Base-by-base conservation (phyloP, 352 stramenopile species). In the Globisporangium camurandrum region DNA sequence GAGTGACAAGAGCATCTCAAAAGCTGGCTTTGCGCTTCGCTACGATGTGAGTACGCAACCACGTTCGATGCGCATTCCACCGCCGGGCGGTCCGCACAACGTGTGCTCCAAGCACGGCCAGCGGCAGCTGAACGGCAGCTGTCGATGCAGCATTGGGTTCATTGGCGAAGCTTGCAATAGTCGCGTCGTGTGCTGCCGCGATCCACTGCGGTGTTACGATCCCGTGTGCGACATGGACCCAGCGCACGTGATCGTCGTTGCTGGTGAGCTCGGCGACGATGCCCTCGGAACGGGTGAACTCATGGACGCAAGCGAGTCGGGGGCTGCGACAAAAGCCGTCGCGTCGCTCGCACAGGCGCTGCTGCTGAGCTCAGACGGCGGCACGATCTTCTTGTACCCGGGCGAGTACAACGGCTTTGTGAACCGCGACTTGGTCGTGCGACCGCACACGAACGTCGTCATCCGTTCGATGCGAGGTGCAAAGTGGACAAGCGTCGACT, bases 91-190 rank as follows among this genome's bases (percentile, higher is more conserved):
- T 0, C 49, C 3, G 10, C 39, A n/a, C 3, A 38, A 39, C 9
- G 38, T 59, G 6, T 88, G 77, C 26, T 74, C 62, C 0, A 57
- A 66, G 14, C 77, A 68, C 22, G 77, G 77, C 0, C 48, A 60
- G 3, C 46, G 38, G 20, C 61, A 57, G 30, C 62, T 48, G 10
- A 44, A 64, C 30, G 74, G 74, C 5, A 55, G 22, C 2, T 88
- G 77, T 33, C 62, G 51, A 16, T 88, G 77, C 46, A 86, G 60
- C 28, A 69, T 84, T n/a, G 77, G 77, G 7, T 86, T 86, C 52
- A 84, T 68, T 4, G 72, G 77, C 0, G 77, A 88, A 65, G 70
- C 53, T 14, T 88, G 77, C 48, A 84, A 57, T 46, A 86, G 84
- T 40, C 64, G 64, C n/a, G 61, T 86, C 1, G 54, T 86, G 1